Evolutionary conservation across 1,284 basidiomycete species (phyloP).

Genomic region (Porodaedalea pini): DNA sequence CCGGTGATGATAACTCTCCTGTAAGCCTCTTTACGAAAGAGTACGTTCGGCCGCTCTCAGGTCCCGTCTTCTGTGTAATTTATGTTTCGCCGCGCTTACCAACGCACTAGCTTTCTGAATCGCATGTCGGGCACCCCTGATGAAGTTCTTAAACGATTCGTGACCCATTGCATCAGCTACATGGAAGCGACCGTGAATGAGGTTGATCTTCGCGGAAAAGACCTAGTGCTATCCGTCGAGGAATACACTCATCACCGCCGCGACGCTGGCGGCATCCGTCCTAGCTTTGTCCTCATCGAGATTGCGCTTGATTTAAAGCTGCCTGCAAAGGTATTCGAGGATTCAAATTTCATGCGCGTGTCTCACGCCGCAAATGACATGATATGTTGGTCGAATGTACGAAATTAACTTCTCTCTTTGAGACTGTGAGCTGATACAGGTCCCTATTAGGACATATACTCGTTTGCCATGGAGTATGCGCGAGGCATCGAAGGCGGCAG

Average conservation of each 20-base stretch:
- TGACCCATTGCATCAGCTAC: constrained; percentile 1
- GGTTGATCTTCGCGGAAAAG: not conserved
- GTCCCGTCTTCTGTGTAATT: not conserved
- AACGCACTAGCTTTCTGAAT: constrained; percentile 1
- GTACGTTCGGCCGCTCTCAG: constrained; percentile 4
- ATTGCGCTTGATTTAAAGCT: constrained; percentile 13
- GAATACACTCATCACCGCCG: constrained; percentile 25
- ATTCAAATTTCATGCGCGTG: constrained; percentile 8
- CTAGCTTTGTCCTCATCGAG: constrained; percentile 19
- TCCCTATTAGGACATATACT: constrained; percentile 60
- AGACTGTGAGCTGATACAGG: not conserved
- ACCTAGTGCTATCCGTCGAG: constrained; percentile 28
- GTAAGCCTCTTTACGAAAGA: constrained; percentile 27
- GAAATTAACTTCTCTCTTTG: not conserved
- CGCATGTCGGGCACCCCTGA: not conserved
- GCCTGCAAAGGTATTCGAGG: constrained; percentile 18
- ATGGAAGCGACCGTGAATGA: constrained; percentile 4
- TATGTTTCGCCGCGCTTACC: not conserved
- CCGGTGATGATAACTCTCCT: constrained; percentile 51
- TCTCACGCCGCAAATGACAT: constrained; percentile 11
- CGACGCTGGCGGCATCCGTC: constrained; percentile 12
- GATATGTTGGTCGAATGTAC: constrained; percentile 11
- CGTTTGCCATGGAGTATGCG: constrained; percentile 66
- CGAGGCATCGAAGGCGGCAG: constrained; percentile 62
- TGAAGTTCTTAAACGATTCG: constrained; percentile 8